Conservation (phyloP, 2,329 filamentous ascomycete species). For the Mycocentrospora acerina region DNA sequence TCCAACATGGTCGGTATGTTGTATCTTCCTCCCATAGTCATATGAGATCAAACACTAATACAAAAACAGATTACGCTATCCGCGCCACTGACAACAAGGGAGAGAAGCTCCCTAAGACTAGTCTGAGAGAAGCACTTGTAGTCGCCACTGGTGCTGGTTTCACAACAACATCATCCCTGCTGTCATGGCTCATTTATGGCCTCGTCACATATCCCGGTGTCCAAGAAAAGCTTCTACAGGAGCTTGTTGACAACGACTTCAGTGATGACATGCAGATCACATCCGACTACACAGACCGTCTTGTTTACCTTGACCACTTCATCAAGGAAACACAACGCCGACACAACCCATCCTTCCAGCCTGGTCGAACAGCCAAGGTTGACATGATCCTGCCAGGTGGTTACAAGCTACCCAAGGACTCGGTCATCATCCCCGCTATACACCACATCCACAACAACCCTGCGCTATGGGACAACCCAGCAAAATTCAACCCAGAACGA, state of each 20-base stretch:
- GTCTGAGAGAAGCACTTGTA: slow-evolving; percentile 47
- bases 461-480: slow-evolving; percentile 59
- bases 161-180: slow-evolving; percentile 23
- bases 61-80: slow-evolving; percentile 14
- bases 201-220: slow-evolving; percentile 19
- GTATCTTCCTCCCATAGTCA: no score
- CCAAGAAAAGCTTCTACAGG: slow-evolving; percentile 22
- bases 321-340: slow-evolving; percentile 26
- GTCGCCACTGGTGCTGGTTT: slow-evolving; percentile 21
- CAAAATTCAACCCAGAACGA: slow-evolving; percentile 57
- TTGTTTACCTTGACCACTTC: slow-evolving; percentile 20
- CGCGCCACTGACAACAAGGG: slow-evolving; percentile 24
- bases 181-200: slow-evolving; percentile 23
- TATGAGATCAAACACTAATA: neutral
- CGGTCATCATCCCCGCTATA: slow-evolving; percentile 55
- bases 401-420: slow-evolving; percentile 56
- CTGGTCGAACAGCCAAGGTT: slow-evolving; percentile 57
- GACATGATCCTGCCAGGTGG: slow-evolving; percentile 62
- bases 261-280: slow-evolving; percentile 20
- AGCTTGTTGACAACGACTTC: slow-evolving; percentile 20
- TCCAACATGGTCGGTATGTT: slow-evolving; percentile 33
- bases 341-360: slow-evolving; percentile 45
- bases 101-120: slow-evolving; percentile 18
- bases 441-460: slow-evolving; percentile 54
- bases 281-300: slow-evolving; percentile 16